These are phyloP conservation scores for Ophiostoma fasciatum DNA, from an alignment of 2,329 filamentous ascomycete species.

Conservation along the genomic window DNA sequence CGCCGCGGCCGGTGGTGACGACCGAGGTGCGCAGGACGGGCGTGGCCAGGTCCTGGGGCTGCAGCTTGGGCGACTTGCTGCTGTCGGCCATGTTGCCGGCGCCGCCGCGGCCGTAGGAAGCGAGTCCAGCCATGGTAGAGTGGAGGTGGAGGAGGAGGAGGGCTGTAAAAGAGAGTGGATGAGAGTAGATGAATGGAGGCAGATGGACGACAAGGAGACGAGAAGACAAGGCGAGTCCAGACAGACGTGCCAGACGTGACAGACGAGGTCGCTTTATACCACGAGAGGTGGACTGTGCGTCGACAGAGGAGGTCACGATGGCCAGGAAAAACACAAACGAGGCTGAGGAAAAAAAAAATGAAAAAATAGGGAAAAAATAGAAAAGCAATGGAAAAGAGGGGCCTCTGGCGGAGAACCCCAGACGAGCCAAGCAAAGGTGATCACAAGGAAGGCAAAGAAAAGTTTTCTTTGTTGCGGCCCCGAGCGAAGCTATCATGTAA, in stretches of 20 bases:
- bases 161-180: not conserved
- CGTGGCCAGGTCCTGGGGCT: slow-evolving; percentile 56
- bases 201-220: no score
- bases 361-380: slow-evolving; percentile 2
- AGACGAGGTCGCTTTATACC: not conserved
- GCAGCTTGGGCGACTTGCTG: slow-evolving; percentile 29
- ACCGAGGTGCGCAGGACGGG: slow-evolving; percentile 70
- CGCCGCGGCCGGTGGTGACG: slow-evolving; percentile 82
- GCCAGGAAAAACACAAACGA: not conserved
- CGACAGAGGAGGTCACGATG: slow-evolving; percentile 5
- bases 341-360: not conserved
- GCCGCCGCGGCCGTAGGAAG: slow-evolving; percentile 63
- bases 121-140: slow-evolving; percentile 23
- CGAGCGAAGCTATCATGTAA: no score
- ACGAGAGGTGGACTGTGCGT: not conserved
- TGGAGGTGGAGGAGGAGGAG: not conserved
- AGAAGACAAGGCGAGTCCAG: no score
- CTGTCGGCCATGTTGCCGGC: slow-evolving; percentile 57
- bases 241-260: no score
- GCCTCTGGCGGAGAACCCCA: not conserved
- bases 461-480: slow-evolving; percentile 5
- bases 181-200: no score
- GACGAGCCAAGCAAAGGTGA: no score
- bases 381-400: not conserved
- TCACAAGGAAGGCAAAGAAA: slow-evolving; percentile 9